phyloP scores from a whole-genome alignment of 805 yeast genomes.

The Saturnispora zaruensis region DNA sequence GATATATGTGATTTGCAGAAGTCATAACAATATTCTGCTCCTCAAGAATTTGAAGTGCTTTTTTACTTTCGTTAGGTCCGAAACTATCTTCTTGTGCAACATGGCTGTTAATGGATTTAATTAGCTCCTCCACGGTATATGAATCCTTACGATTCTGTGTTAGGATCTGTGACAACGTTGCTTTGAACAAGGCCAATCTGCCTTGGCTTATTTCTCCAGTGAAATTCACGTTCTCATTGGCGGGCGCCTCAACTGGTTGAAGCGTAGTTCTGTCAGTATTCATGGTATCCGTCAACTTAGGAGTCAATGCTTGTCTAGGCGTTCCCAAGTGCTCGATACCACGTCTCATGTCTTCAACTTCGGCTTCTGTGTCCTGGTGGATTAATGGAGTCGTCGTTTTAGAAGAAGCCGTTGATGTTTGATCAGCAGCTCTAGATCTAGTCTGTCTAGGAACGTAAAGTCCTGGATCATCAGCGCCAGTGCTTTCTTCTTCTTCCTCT shows the following conservation, averaged over 20 bases:
- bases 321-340: constrained; percentile 19
- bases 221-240: constrained; percentile 13
- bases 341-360: constrained; percentile 19
- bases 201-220: constrained; percentile 39
- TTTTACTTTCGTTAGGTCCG: constrained; percentile 34
- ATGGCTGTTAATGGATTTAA: constrained; percentile 20
- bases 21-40: constrained; percentile 39
- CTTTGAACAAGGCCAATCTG: constrained; percentile 39
- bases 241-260: constrained; percentile 15
- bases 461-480: constrained; percentile 11
- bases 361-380: constrained; percentile 20
- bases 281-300: constrained; percentile 1
- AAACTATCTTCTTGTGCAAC: constrained; percentile 40
- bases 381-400: constrained; percentile 9
- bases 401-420: neutral
- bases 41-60: constrained; percentile 36
- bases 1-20: constrained; percentile 42
- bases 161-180: constrained; percentile 39
- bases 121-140: constrained; percentile 21
- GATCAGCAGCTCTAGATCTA: constrained; percentile 9
- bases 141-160: constrained; percentile 31
- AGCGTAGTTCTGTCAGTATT: constrained; percentile 12
- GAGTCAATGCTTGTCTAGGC: neutral
- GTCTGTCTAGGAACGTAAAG: constrained; percentile 11
- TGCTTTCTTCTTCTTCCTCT: constrained; percentile 13